Evolutionary conservation across 1,284 basidiomycete genomes (phyloP).

Genomic region (Lentinus polychrous): DNA sequence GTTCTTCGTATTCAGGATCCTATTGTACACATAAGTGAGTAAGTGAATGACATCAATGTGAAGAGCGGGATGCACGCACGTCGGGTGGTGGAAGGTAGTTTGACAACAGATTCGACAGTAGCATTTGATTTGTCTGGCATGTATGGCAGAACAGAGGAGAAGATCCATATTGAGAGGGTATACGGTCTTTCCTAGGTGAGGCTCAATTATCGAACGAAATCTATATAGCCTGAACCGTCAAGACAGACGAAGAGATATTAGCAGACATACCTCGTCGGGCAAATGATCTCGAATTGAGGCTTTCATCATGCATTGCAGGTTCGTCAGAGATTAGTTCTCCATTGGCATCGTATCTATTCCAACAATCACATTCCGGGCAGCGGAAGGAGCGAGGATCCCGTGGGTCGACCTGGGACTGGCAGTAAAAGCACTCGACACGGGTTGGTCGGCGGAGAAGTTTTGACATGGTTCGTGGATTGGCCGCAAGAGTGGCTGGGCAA

Average conservation of each 20-base stretch:
- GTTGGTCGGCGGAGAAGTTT: slow-evolving; percentile 29
- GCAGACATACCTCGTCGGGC: slow-evolving; percentile 58
- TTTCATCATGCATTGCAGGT: slow-evolving; percentile 81
- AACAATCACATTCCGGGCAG: slow-evolving; percentile 62
- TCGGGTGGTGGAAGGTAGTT: slow-evolving; percentile 74
- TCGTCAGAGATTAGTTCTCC: slow-evolving; percentile 79
- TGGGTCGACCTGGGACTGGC: slow-evolving; percentile 42
- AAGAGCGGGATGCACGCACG: slow-evolving; percentile 31
- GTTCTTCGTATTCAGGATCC: slow-evolving; percentile 63
- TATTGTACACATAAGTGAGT: slow-evolving; percentile 23
- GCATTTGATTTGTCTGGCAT: slow-evolving; percentile 86
- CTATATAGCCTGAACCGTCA: slow-evolving; percentile 7
- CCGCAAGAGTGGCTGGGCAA: background rate
- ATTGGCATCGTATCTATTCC: slow-evolving; percentile 61
- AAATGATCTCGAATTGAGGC: slow-evolving; percentile 66
- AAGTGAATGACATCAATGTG: background rate
- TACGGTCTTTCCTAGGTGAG: slow-evolving; percentile 57
- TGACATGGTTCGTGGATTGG: slow-evolving; percentile 15
- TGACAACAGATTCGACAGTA: slow-evolving; percentile 79
- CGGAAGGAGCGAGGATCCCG: slow-evolving; percentile 49
- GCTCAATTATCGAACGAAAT: slow-evolving; percentile 30
- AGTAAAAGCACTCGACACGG: slow-evolving; percentile 56
- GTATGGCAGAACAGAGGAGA: slow-evolving; percentile 72
- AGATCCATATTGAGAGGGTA: slow-evolving; percentile 48
- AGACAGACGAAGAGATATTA: background rate